These are phyloP conservation scores for Cladosporium sp. DNA, from an alignment of 2,329 filamentous ascomycete genomes.

Conservation along the genomic window DNA sequence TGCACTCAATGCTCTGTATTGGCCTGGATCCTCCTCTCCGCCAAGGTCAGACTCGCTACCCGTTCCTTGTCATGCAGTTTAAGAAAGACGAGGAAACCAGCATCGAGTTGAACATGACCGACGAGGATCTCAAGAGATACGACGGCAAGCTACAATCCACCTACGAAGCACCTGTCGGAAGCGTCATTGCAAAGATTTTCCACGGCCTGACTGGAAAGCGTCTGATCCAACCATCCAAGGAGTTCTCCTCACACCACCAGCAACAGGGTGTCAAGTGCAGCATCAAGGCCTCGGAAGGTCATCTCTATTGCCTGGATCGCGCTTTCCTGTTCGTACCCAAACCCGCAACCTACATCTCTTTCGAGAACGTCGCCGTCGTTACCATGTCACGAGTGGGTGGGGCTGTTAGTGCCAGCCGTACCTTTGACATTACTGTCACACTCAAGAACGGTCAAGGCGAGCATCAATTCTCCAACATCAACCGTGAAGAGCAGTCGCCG, in stretches of 20 bases:
- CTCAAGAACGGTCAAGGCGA: slow-evolving; percentile 86
- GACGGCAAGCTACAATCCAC: slow-evolving; percentile 84
- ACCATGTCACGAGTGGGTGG: slow-evolving; percentile 96
- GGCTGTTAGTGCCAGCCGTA: slow-evolving; percentile 88
- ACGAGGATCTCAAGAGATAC: slow-evolving; percentile 86
- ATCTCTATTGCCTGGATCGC: slow-evolving; percentile 95
- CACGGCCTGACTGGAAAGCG: slow-evolving; percentile 92
- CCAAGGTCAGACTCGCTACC: slow-evolving; percentile 96
- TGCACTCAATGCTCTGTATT: slow-evolving; percentile 91
- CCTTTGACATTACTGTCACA: slow-evolving; percentile 93
- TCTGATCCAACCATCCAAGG: slow-evolving; percentile 88
- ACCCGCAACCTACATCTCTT: slow-evolving; percentile 93
- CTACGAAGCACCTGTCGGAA: slow-evolving; percentile 91
- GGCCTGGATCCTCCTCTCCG: slow-evolving; percentile 92
- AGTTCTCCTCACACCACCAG: slow-evolving; percentile 90
- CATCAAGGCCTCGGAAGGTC: slow-evolving; percentile 99
- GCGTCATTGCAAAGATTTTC: slow-evolving; percentile 95
- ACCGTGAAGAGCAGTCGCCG: slow-evolving; percentile 93
- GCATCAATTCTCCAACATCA: slow-evolving; percentile 98
- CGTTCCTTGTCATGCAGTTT: slow-evolving; percentile 98
- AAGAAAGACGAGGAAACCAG: slow-evolving; percentile 97
- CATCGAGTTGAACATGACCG: slow-evolving; percentile 93
- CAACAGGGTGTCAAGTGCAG: slow-evolving; percentile 98
- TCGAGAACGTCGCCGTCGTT: slow-evolving; percentile 87
- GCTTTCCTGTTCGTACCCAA: slow-evolving; percentile 99